These are phyloP conservation scores for Alternaria ethzedia DNA, from an alignment of 2,329 filamentous ascomycete genomes.

Conservation along the genomic window DNA sequence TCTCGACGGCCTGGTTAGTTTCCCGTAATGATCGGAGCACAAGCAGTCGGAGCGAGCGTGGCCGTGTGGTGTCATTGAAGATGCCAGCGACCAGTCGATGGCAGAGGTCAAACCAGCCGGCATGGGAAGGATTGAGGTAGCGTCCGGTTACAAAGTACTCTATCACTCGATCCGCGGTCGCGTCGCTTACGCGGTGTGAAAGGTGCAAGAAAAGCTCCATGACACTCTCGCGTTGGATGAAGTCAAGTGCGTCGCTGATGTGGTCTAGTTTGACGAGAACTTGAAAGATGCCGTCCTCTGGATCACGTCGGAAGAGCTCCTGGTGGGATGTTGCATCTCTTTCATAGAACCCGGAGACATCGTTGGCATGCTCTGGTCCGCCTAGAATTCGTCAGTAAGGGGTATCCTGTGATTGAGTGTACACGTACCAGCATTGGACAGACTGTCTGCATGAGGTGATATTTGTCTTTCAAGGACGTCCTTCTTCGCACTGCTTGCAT, in stretches of 20 bases:
- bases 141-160: constrained; percentile 72
- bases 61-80: constrained; percentile 66
- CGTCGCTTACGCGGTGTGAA: constrained; percentile 68
- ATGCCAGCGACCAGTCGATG: constrained; percentile 67
- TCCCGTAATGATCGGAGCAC: constrained; percentile 66
- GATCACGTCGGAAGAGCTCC: constrained; percentile 20
- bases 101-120: constrained; percentile 70
- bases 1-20: constrained; percentile 58
- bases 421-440: constrained; percentile 10
- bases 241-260: constrained; percentile 51
- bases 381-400: constrained; percentile 10
- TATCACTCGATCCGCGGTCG: constrained; percentile 68
- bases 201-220: constrained; percentile 71
- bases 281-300: constrained; percentile 34
- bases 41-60: constrained; percentile 66
- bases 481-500: constrained; percentile 54
- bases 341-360: constrained; percentile 21
- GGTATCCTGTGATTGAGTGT: not conserved
- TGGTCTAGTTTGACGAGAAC: constrained; percentile 37
- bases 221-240: constrained; percentile 70
- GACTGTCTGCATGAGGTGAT: constrained; percentile 16
- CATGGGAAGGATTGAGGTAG: constrained; percentile 74
- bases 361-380: constrained; percentile 17
- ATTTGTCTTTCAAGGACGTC: constrained; percentile 18
- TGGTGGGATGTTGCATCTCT: constrained; percentile 8